These are phyloP conservation scores for Graphiopsis chlorocephala DNA, from an alignment of 2,329 filamentous ascomycete species.

Conservation along the genomic window DNA sequence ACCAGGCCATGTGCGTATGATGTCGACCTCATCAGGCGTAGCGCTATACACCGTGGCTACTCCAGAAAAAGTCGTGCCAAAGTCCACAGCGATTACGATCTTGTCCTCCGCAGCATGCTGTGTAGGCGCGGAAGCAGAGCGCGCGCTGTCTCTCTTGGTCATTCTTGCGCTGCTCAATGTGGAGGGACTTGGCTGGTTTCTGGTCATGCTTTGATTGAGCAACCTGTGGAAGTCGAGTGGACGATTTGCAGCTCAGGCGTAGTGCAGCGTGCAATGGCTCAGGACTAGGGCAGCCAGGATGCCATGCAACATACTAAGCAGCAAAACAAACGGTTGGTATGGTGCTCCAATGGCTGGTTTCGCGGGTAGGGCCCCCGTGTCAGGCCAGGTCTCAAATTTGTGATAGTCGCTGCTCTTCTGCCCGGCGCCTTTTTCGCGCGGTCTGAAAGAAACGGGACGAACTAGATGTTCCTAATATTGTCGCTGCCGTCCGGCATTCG, in stretches of 20 bases:
- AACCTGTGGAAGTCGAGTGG: neutral
- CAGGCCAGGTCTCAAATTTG: constrained; percentile 2
- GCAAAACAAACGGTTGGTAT: constrained; percentile 9
- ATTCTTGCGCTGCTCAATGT: neutral
- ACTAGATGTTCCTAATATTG: neutral
- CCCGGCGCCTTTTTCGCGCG: neutral
- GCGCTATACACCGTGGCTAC: constrained; percentile 45
- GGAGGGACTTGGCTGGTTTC: neutral
- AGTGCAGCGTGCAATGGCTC: neutral
- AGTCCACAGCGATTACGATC: constrained; percentile 75
- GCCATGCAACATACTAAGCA: neutral
- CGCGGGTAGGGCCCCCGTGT: neutral
- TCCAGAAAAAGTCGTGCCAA: constrained; percentile 82
- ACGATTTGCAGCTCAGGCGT: neutral
- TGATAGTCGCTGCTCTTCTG: neutral
- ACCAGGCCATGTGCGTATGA: constrained; percentile 44
- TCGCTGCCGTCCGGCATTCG: neutral
- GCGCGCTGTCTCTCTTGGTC: neutral
- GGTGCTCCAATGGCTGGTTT: constrained; percentile 2
- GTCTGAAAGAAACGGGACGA: neutral
- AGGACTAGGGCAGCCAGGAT: neutral
- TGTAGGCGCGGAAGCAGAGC: neutral
- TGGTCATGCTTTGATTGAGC: constrained; percentile 14
- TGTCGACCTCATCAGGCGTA: constrained; percentile 75
- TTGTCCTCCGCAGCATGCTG: constrained; percentile 47